Percentiles rank a stretch among this genome's conserved stretches.
Evolutionary conservation across 2,329 filamentous ascomycete genomes (phyloP).

Genomic region (Septoria petroselini): DNA sequence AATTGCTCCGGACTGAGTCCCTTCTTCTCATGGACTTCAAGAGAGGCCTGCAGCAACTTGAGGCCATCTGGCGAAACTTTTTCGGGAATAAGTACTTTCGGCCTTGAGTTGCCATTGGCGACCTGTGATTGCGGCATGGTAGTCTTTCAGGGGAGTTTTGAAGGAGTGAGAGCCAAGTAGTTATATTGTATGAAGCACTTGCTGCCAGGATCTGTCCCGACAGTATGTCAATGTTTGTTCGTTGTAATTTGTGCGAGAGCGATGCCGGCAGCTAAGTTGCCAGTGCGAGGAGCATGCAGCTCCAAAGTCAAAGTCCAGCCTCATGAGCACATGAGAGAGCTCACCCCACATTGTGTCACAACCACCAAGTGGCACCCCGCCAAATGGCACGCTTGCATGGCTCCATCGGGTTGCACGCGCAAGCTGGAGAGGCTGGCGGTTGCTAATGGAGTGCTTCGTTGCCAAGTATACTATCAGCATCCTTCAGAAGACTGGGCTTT

Average conservation of each 20-base stretch:
- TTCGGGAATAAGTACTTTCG: conserved; percentile 69
- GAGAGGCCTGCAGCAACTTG: conserved; percentile 61
- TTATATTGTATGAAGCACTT: neutral
- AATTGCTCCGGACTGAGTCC: conserved; percentile 63
- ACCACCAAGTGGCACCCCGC: neutral
- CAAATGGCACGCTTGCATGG: neutral
- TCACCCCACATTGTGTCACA: conserved; percentile 7
- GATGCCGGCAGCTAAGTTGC: conserved; percentile 8
- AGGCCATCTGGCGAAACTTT: conserved; percentile 78
- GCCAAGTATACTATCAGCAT: neutral
- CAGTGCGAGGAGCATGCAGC: conserved; percentile 4
- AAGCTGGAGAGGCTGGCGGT: neutral
- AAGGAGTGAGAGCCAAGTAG: neutral
- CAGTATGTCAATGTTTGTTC: neutral
- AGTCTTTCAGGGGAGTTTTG: neutral
- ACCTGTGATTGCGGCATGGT: conserved; percentile 16
- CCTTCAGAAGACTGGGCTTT: conserved; percentile 35
- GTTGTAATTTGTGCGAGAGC: conserved; percentile 1
- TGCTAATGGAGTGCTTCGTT: neutral
- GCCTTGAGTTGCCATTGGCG: conserved; percentile 26
- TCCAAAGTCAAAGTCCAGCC: conserved; percentile 7
- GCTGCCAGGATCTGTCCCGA: neutral
- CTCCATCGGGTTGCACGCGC: neutral
- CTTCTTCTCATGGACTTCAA: conserved; percentile 67
- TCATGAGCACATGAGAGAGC: conserved; percentile 8